A percentile compares a stretch with the other conserved stretches of the same genome.
Conservation (phyloP, 2,329 filamentous ascomycete species). For the Aureobasidium uvarum region DNA sequence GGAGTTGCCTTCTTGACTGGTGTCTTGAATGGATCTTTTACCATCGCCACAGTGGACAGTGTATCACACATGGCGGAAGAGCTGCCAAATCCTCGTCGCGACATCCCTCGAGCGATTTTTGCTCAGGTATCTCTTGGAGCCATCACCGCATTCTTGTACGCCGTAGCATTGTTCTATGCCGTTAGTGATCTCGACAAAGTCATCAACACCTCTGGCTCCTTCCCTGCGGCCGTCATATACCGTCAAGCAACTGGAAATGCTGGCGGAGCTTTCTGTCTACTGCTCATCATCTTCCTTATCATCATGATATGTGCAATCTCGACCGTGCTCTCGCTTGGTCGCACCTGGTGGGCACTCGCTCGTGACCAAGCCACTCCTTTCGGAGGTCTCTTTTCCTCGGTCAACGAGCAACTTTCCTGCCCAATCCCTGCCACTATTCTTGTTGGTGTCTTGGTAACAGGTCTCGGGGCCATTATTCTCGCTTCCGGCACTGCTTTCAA, state of each 20-base stretch:
- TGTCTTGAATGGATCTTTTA: constrained; percentile 42
- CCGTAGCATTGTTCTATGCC: constrained; percentile 53
- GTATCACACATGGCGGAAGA: constrained; percentile 42
- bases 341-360: constrained; percentile 54
- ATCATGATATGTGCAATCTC: constrained; percentile 51
- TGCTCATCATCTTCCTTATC: constrained; percentile 58
- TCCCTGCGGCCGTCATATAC: constrained; percentile 51
- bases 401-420: constrained; percentile 57
- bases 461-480: constrained; percentile 39
- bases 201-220: constrained; percentile 42
- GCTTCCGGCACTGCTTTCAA: constrained; percentile 39
- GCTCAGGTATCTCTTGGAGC: constrained; percentile 52
- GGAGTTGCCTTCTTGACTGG: constrained; percentile 42
- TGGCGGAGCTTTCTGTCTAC: constrained; percentile 56
- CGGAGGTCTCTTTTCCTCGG: constrained; percentile 51
- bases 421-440: constrained; percentile 60
- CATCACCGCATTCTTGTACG: constrained; percentile 48
- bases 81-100: constrained; percentile 39
- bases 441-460: constrained; percentile 52
- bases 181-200: constrained; percentile 48
- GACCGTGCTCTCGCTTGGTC: constrained; percentile 52
- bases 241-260: constrained; percentile 48
- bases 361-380: constrained; percentile 63
- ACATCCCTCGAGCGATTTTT: constrained; percentile 52
- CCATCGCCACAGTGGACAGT: constrained; percentile 41